Evolutionary conservation across 768 basidiomycete species (phyloP), one percentile per base, ranked within the genome.

Genomic region (Brasilioporus rufonigricans): DNA sequence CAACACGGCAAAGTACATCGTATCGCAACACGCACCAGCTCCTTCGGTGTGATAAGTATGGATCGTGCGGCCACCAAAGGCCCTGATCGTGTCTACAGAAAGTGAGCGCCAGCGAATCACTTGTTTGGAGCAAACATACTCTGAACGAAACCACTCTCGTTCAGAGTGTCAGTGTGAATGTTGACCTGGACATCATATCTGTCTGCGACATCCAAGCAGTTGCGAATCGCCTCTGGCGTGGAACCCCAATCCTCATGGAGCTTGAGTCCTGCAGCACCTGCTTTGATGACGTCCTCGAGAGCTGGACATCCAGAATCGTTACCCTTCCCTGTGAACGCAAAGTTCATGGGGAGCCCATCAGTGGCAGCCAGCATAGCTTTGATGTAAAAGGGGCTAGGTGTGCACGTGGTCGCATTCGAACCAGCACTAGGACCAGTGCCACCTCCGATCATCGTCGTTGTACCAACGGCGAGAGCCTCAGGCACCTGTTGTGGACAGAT

Each of bases 1-100:
- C 43, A 54, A 52, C 49, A 27, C 26, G 3, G 44, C 29, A 16
- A 14, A 31, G 9, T 12, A 36, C 23, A 12, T 23, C 43, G 7
- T 31, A 48, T 27, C 27, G 24, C 33, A 24, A 27, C n/a, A 52
- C 61, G 48, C 51, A 85, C 91, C 94, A 49, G 95, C 95, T 43
- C 96, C 96, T 76, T 98, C 96, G 0, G 85, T 93, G 65, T 98
- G 97, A 67, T 98, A 99, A 12, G 94, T 95, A 64, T 98, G 96
- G 52, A 99, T 98, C 0, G 94, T 95, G 21, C 95, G 82, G 2
- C 81, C 82, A 2, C 87, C 91, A 69, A 98, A 93, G 0, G 97
- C 95, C 12, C 79, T 83, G 48, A 98, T 91, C 0, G 96, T 98
- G 50, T 80, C 91, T 92, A 62, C 11, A 40, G 23, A 46, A 45